Base-by-base conservation (phyloP, 306 rosid genomes). In the Inga oerstediana region DNA sequence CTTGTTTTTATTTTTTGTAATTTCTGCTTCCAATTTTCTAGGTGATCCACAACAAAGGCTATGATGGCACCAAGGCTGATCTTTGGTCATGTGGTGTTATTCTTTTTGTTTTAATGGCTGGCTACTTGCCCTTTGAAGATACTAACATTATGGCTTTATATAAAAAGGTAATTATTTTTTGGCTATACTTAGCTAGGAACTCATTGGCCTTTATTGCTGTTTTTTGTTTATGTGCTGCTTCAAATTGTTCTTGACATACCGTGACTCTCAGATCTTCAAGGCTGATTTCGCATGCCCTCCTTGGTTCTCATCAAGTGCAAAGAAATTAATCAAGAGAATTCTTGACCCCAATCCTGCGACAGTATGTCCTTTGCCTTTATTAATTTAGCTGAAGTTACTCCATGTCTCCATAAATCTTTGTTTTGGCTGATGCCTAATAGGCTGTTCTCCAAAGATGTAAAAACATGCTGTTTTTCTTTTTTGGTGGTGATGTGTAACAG, bases 41-140 rank as follows among this genome's bases (percentile, higher is more conserved):
- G 98, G 94, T 92, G 82, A 89, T 90, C 73, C 80, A 88, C 72
- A 85, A 87, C 79, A 89, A 86, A 52, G 97, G 93, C 76, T 94
- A 94, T 85, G 94, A 89, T 68, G 92, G 94, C 73, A 90, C 90
- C 30, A 88, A 88, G 88, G 92, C 98, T 7, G 98, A 92, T 88
- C 80, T 93, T 35, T 93, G 98, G 97, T 92, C 93, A 41, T 94
- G 94, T 74, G 97, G 97, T 68, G 93, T 94, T 71, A 92, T 94
- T 84, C 93, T 92, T 54, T 94, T 75, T 81, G 92, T 87, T 80
- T 75, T 94, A 72, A 87, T 92, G 97, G 91, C 97, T 79, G 97
- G 97, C 15, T 89, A 84, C 85, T 82, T 91, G 88, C 98, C 98
- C 71, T 94, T 94, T 39, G 97, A 92, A 78, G 93, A 91, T 8